Base-by-base conservation (phyloP, 441 rosid species). In the Rhodomyrtus psidioides region DNA sequence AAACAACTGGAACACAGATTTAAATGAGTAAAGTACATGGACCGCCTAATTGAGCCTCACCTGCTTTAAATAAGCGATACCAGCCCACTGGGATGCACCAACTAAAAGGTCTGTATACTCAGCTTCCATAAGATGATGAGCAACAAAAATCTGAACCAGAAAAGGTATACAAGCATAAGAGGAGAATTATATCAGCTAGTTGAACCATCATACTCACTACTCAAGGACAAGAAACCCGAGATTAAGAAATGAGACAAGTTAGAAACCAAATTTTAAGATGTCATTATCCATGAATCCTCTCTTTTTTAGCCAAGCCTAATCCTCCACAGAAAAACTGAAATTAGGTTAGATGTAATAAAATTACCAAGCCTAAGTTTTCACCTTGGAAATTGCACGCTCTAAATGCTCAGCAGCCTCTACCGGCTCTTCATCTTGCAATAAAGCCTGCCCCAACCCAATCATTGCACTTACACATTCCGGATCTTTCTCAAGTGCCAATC, bases 331-430 rank as follows among this genome's bases (percentile, higher is more conserved):
- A 7, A 34, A 28, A 57, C 49, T 30, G n/a, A 19, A 51, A 86
- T 6, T 23, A 81, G 27, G 14, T 39, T 39, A 85, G 24, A 42
- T 19, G 28, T 44, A 75, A 49, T 9, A 27, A 87, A 15, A 56
- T 76, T 79, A 42, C 15, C 44, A 30, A 19, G 39, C 83, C 21
- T 84, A 83, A 84, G 23, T 34, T 65, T 65, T 65, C 10, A 97
- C 99, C 99, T 96, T 94, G 89, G 96, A 90, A 87, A 96, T 92
- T 60, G 96, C 99, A 86, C 84, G 88, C 90, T 96, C 99, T 83
- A 97, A 90, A 91, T 91, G 89, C 85, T 92, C 85, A 87, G 86
- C 83, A 84, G 99, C 96, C 88, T 97, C 98, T 39, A 83, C 88
- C 81, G 90, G 84, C 85, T 87, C 89, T 76, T 88, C 94, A 86